Base-by-base conservation (phyloP, 2,329 filamentous ascomycete genomes). In the Berkeleyomyces basicola region DNA sequence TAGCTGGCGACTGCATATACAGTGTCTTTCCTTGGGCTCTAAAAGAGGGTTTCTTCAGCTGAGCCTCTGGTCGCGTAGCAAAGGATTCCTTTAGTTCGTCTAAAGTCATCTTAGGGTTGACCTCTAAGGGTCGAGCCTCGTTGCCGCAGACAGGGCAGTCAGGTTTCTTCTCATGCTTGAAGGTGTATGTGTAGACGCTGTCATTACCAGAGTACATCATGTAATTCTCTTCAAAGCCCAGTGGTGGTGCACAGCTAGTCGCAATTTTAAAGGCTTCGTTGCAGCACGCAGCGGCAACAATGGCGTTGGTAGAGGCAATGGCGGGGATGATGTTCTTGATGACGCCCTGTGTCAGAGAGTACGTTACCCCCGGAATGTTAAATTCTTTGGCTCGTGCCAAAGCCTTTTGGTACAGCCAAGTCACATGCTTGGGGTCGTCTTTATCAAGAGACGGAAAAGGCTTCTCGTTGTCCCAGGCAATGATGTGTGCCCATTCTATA, bases 121-220 rank as follows among this genome's bases (percentile, higher is more conserved):
- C 82, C 2, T 81, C 75, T 11, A 97, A 78, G 36, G 86, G 85
- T 61, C 89, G 86, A 3, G 93, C 84, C 64, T 89, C 75, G 61
- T 89, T 87, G 16, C 92, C 91, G 70, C 93, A 99, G 5, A 97
- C 93, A 2, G 93, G 90, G 67, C 93, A 99, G 73, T 97, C 93
- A 14, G 86, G 81, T 73, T 96, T 97, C 77, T 88, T 89, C 74
- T 96, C 87, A 70, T 96, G 90, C 70, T 90, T 86, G 72, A 97
- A 99, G 0, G 93, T 99, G 74, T 96, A 96, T 0, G 93, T 99
- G 76, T 99, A 99, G 67, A 99, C 87, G 67, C 87, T 82, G 70
- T 95, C 92, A 70, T 97, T 91, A 57, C 95, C 93, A 10, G 90
- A 96, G 73, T 99, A 99, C 88, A 96, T 96, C 91, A 97, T 97